phyloP scores from a whole-genome alignment of 306 rosid genomes.

The Rosa rugosa region DNA sequence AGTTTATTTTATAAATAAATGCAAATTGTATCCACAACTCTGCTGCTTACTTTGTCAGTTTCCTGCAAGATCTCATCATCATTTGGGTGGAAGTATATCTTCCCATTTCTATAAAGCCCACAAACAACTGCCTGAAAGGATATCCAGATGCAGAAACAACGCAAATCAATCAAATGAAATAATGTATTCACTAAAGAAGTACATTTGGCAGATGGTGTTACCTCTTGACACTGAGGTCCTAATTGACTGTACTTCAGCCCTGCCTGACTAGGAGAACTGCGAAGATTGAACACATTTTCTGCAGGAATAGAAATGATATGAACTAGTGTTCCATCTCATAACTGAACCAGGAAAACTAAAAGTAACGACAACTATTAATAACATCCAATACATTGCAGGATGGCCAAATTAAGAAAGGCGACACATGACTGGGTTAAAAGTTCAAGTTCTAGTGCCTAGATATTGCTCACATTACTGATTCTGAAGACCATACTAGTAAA shows the following conservation, averaged over 20 bases:
- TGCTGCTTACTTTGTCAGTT: slow-evolving; percentile 84
- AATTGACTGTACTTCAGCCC: slow-evolving; percentile 69
- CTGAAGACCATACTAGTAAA: background rate
- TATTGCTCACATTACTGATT: background rate
- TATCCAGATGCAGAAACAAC: slow-evolving; percentile 26
- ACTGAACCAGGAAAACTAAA: background rate
- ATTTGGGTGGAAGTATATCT: slow-evolving; percentile 79
- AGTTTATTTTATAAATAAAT: background rate
- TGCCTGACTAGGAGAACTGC: slow-evolving; percentile 57
- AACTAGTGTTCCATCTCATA: slow-evolving; percentile 26
- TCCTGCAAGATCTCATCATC: slow-evolving; percentile 71
- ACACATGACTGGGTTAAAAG: background rate
- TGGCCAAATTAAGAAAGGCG: background rate
- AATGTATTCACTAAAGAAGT: slow-evolving; percentile 18
- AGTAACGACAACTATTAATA: background rate
- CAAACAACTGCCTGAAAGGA: slow-evolving; percentile 79
- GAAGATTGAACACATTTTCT: slow-evolving; percentile 89
- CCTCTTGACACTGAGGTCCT: slow-evolving; percentile 65
- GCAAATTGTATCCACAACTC: slow-evolving; percentile 19
- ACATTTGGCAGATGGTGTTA: slow-evolving; percentile 32
- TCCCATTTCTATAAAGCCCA: slow-evolving; percentile 84
- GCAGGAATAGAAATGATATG: slow-evolving; percentile 42
- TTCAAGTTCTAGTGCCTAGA: background rate
- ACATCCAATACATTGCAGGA: background rate
- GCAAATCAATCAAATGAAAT: slow-evolving; percentile 13